A percentile compares a stretch with the other conserved stretches of the same genome.
Evolutionary conservation across 257 asterid genomes (phyloP).

Genomic region (Nicotiana tabacum): DNA sequence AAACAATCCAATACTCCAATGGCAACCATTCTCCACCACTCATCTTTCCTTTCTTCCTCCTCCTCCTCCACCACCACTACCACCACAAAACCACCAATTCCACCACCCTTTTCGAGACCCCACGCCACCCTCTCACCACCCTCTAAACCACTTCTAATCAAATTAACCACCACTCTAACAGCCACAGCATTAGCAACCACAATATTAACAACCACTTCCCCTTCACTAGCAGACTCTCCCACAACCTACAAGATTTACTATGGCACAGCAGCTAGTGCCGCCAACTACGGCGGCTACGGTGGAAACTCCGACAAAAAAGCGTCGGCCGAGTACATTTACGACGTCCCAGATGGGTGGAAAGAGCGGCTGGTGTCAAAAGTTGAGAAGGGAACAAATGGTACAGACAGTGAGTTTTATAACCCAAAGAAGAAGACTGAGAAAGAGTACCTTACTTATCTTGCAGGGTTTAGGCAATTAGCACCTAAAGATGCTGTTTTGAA

Average conservation of each 20-base stretch:
- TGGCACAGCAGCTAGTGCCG: slow-evolving; percentile 95
- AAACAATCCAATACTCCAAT: slow-evolving; percentile 22
- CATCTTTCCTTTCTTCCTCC: slow-evolving; percentile 43
- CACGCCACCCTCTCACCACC: slow-evolving; percentile 33
- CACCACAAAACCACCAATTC: slow-evolving; percentile 37
- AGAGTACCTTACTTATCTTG: slow-evolving; percentile 75
- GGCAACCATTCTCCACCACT: slow-evolving; percentile 79
- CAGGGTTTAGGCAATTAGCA: slow-evolving; percentile 67
- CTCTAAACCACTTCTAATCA: slow-evolving; percentile 31
- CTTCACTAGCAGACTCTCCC: slow-evolving; percentile 46
- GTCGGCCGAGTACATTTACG: slow-evolving; percentile 88
- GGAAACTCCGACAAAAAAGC: slow-evolving; percentile 87
- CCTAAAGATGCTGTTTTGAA: slow-evolving; percentile 66
- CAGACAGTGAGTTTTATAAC: slow-evolving; percentile 87
- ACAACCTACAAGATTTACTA: slow-evolving; percentile 57
- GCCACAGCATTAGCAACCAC: slow-evolving; percentile 75
- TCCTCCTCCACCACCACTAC: slow-evolving; percentile 18
- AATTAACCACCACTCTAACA: slow-evolving; percentile 46
- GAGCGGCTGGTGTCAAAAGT: slow-evolving; percentile 69
- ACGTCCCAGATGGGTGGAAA: slow-evolving; percentile 92
- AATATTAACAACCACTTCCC: slow-evolving; percentile 45
- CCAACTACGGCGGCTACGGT: slow-evolving; percentile 90
- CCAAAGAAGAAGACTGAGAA: slow-evolving; percentile 80
- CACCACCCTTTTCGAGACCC: slow-evolving; percentile 36
- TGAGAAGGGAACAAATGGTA: slow-evolving; percentile 90